Conservation (phyloP, 73 alveolate genomes). For the Durusdinium trenchii region DNA sequence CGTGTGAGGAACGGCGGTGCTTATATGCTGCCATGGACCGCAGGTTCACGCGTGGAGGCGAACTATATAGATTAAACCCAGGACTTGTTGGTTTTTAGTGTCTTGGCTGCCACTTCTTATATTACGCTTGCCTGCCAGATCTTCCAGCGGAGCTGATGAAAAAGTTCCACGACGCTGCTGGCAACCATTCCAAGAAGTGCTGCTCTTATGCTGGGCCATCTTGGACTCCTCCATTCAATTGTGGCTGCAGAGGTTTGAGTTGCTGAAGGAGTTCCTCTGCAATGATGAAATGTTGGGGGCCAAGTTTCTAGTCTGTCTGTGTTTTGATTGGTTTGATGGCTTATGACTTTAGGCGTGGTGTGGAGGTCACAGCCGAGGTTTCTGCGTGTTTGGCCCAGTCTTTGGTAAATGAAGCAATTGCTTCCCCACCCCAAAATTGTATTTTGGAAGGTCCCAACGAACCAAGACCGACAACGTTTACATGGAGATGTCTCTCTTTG, state of each 20-base stretch:
- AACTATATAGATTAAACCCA: too few relatives aligned
- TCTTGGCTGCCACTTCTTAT: too few relatives aligned
- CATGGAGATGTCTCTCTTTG: neutral
- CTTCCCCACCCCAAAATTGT: too few relatives aligned
- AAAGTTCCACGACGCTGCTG: conserved; percentile 19
- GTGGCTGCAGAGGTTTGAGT: neutral
- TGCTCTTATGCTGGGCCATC: neutral
- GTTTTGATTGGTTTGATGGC: too few relatives aligned
- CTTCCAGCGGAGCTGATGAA: conserved; percentile 9
- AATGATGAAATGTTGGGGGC: conserved; percentile 29
- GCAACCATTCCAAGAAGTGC: conserved; percentile 1
- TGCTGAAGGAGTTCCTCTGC: conserved; percentile 16
- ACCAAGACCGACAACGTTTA: neutral
- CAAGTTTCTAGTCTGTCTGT: too few relatives aligned
- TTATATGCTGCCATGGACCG: conserved; percentile 42
- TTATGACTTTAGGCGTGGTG: neutral
- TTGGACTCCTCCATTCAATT: neutral
- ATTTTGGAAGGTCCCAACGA: neutral
- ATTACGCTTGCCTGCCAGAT: neutral
- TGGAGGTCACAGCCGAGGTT: neutral
- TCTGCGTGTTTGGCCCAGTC: neutral
- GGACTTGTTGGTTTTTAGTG: too few relatives aligned
- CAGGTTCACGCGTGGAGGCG: neutral
- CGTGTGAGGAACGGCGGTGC: neutral
- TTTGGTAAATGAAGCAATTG: too few relatives aligned